Conservation (phyloP, 2,329 filamentous ascomycete species). For the Diaporthe humulicola region DNA sequence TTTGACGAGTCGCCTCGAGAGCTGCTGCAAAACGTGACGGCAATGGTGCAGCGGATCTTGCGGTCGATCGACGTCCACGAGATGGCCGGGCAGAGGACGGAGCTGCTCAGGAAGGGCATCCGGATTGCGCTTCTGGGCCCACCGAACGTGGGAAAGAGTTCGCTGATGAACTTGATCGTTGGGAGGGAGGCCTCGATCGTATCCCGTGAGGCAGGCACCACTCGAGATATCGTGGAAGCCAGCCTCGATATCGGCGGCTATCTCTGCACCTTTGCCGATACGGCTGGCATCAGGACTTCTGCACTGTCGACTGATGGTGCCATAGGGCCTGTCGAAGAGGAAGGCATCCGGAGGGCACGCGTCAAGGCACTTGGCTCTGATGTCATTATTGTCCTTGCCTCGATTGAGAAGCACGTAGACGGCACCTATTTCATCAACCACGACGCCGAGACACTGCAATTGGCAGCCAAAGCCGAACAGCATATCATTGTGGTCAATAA, state of each 20-base stretch:
- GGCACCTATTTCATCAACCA: conserved; percentile 60
- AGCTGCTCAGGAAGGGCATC: conserved; percentile 88
- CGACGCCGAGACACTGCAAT: conserved; percentile 67
- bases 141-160: conserved; percentile 96
- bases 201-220: conserved; percentile 92
- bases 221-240: conserved; percentile 92
- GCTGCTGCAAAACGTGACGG: conserved; percentile 77
- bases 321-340: conserved; percentile 84
- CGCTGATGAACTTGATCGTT: conserved; percentile 89
- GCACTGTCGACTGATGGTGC: conserved; percentile 42
- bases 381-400: conserved; percentile 84
- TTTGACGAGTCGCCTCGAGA: conserved; percentile 88
- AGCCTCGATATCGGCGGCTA: conserved; percentile 91
- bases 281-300: conserved; percentile 82
- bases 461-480: conserved; percentile 63
- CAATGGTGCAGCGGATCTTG: conserved; percentile 73
- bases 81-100: conserved; percentile 82
- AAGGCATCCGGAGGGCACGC: conserved; percentile 90
- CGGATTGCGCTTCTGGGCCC: conserved; percentile 88
- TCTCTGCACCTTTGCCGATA: conserved; percentile 94
- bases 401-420: conserved; percentile 68
- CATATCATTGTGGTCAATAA: conserved; percentile 74
- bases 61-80: conserved; percentile 77
- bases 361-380: conserved; percentile 86
- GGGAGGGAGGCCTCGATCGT: conserved; percentile 96